Conservation (phyloP, 495 filamentous ascomycete genomes). For the Penicillium odoratum region DNA sequence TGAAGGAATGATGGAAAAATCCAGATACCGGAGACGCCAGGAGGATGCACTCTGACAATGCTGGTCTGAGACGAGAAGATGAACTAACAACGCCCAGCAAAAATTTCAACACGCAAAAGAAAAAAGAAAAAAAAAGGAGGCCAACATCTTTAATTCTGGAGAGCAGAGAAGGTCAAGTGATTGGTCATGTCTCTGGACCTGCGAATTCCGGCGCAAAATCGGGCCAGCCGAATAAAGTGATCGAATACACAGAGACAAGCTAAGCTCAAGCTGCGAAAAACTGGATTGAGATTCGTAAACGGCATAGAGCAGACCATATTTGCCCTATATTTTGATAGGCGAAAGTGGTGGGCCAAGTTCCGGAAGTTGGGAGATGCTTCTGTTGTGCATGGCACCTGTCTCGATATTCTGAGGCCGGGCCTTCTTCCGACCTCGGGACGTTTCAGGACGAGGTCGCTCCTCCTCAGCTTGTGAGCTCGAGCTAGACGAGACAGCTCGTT, state of each 20-base stretch:
- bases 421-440: conserved; percentile 37
- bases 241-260: background rate
- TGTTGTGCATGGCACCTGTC: conserved; percentile 27
- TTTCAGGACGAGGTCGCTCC: conserved; percentile 34
- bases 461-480: conserved; percentile 55
- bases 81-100: conserved; percentile 3
- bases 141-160: background rate
- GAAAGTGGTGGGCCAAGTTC: conserved; percentile 75
- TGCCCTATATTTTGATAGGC: conserved; percentile 56
- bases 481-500: conserved; percentile 60
- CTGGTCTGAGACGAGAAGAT: conserved; percentile 11
- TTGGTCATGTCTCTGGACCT: background rate
- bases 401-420: conserved; percentile 43
- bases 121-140: conserved; percentile 1
- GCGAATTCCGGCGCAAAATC: conserved; percentile 6
- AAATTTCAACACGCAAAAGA: conserved; percentile 3
- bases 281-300: background rate
- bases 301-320: background rate
- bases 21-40: conserved; percentile 17
- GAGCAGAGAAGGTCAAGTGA: background rate
- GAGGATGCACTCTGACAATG: conserved; percentile 23
- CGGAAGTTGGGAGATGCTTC: conserved; percentile 50
- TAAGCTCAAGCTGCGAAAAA: background rate
- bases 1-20: conserved; percentile 7
- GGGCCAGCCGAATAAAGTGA: conserved; percentile 25